These are phyloP conservation scores for Striga asiatica DNA, from an alignment of 257 asterid species.

Conservation along the genomic window DNA sequence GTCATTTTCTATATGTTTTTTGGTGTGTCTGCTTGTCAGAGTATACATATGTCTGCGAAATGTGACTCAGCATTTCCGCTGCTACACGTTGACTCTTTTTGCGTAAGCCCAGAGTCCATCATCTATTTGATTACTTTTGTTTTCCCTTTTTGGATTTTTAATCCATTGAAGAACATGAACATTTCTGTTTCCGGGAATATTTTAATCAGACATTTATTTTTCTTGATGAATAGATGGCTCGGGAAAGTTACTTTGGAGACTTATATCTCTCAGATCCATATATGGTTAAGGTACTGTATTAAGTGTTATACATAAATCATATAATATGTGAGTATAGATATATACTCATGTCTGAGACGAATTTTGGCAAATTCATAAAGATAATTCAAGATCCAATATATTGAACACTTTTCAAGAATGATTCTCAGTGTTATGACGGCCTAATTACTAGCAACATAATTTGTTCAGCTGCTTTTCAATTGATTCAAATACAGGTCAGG, in stretches of 20 bases:
- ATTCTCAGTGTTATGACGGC: no score
- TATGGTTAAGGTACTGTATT: slow-evolving; percentile 68
- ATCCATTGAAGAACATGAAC: slow-evolving; percentile 4
- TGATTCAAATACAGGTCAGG: slow-evolving; percentile 50
- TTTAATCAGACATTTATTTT: slow-evolving; percentile 8
- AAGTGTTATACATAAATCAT: slow-evolving; percentile 7
- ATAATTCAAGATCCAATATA: no score
- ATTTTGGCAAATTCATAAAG: no score
- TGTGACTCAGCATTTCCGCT: slow-evolving; percentile 71
- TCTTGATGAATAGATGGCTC: slow-evolving; percentile 57
- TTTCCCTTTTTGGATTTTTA: no score
- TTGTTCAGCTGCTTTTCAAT: no score
- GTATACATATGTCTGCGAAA: slow-evolving; percentile 73
- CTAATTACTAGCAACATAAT: no score
- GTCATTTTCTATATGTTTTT: slow-evolving; percentile 6
- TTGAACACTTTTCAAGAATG: no score
- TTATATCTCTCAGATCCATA: slow-evolving; percentile 77
- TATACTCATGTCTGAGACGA: no score
- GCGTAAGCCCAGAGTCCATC: no score
- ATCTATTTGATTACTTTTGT: no score
- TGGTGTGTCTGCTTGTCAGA: slow-evolving; percentile 28
- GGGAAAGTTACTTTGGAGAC: slow-evolving; percentile 92
- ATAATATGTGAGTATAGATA: neutral
- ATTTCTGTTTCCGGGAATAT: neutral
- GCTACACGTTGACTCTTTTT: slow-evolving; percentile 73